Conservation (phyloP, 257 asterid genomes). For the Ajuga chamaepitys region DNA sequence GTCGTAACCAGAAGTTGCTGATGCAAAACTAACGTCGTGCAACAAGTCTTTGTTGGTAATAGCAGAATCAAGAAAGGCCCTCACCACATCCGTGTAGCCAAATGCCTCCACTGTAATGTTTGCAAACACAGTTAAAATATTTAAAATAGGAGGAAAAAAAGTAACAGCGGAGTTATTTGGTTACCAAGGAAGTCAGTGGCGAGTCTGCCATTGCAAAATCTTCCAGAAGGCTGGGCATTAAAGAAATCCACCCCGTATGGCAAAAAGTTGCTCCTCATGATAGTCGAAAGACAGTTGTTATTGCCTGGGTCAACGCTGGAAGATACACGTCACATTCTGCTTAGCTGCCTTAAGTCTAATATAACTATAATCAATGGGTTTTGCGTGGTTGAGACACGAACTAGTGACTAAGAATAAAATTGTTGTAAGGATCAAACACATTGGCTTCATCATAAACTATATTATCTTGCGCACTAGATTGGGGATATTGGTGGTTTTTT, state of each 20-base stretch:
- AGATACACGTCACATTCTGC: slow-evolving; percentile 30
- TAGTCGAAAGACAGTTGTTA: slow-evolving; percentile 30
- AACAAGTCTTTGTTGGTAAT: slow-evolving; percentile 28
- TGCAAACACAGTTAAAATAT: too few relatives aligned
- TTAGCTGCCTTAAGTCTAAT: slow-evolving; percentile 29
- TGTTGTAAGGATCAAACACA: not conserved
- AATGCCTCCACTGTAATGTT: slow-evolving; percentile 33
- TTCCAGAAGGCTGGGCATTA: slow-evolving; percentile 32
- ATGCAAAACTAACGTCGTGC: slow-evolving; percentile 52
- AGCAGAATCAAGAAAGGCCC: slow-evolving; percentile 42
- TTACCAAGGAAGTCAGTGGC: slow-evolving; percentile 44
- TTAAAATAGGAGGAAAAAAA: too few relatives aligned
- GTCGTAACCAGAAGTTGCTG: slow-evolving; percentile 56
- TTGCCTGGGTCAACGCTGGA: slow-evolving; percentile 61
- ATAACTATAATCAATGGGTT: slow-evolving; percentile 11
- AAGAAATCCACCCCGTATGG: slow-evolving; percentile 46
- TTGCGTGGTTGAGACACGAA: not conserved
- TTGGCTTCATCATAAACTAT: not conserved
- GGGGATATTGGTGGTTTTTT: not conserved
- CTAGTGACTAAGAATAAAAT: not conserved
- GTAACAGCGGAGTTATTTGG: too few relatives aligned
- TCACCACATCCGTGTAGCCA: slow-evolving; percentile 23
- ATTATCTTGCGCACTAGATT: not conserved
- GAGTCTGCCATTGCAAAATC: slow-evolving; percentile 45
- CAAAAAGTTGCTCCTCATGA: slow-evolving; percentile 27